Evolutionary conservation across 148 eudicot species (phyloP), one percentile per base, ranked within the genome.

Genomic region (Rhododendron ferrugineum): DNA sequence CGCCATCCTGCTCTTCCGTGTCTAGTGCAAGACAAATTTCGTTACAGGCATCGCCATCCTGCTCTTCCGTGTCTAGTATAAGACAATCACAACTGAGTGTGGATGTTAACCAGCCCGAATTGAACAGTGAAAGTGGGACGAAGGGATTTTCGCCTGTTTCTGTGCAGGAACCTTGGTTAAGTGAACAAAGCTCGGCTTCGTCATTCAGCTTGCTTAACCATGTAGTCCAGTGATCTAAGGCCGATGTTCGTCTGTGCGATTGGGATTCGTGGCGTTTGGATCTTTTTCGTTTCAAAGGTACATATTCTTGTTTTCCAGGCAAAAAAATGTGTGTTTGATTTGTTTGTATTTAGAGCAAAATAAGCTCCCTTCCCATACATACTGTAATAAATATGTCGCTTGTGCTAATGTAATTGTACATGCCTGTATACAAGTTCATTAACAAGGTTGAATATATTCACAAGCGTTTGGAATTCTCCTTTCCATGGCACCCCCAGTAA

Each of bases 141-240:
- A 78, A 78, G 52, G 15, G 6, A 18, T 46, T n/a, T 78, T 40
- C 52, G 30, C 80, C 80, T 32, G 95, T 95, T 70, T 95, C 99
- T 6, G 92, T 95, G 86, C 98, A 93, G 81, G 99, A 95, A 58
- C 86, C 89, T 77, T 97, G 99, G 98, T 84, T 89, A 32, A 97
- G 99, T 81, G 98, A 90, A 85, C 90, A 92, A 75, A 97, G 98
- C 88, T 94, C 97, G 0, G 98, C 99, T 85, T 94, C 98, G 11
- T 85, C 98, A 64, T 92, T 88, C 83, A 94, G 96, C 84, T 92
- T 97, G 90, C 84, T 97, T 85, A 88, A 92, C 83, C 91, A 93
- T 62, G 88, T 89, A 46, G 91, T 87, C 84, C 90, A 83, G 85
- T 93, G 89, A 90, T n/a, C 11, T 2, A 54, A 30, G 37, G 75